Conservation (phyloP, 495 filamentous ascomycete species). For the Neurospora sublineolata region DNA sequence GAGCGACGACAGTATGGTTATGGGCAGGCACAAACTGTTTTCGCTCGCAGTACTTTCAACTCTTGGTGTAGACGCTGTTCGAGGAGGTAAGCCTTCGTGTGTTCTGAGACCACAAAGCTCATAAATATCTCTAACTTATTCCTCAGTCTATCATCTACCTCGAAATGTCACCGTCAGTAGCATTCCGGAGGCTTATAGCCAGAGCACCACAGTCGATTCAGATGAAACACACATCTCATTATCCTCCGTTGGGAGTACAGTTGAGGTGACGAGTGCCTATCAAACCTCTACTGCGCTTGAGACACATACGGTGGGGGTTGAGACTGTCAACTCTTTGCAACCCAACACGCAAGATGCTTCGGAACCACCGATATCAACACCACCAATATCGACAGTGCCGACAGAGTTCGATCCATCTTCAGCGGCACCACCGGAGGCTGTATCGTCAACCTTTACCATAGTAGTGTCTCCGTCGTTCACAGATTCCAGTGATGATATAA, state of each 20-base stretch:
- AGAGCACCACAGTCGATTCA: neutral
- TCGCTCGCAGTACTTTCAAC: slow-evolving; percentile 19
- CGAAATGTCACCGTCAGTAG: neutral
- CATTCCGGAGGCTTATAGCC: neutral
- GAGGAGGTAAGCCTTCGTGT: slow-evolving; percentile 13
- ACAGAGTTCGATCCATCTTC: neutral
- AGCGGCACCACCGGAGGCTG: neutral
- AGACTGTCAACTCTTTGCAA: neutral
- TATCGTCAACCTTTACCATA: neutral
- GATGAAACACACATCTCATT: neutral
- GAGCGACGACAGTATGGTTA: slow-evolving; percentile 18
- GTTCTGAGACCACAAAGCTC: neutral
- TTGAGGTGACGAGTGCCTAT: neutral
- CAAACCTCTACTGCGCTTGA: neutral
- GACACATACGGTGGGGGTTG: neutral
- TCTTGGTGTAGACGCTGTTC: slow-evolving; percentile 14
- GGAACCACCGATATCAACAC: neutral
- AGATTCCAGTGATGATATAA: neutral
- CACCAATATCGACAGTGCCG: neutral
- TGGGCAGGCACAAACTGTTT: slow-evolving; percentile 17
- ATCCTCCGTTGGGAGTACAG: neutral
- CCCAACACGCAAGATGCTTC: neutral
- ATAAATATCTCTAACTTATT: neutral
- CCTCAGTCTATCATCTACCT: neutral
- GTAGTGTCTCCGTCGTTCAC: neutral